These are phyloP conservation scores for Agrocybe pediades DNA, from an alignment of 768 basidiomycete species.

Conservation along the genomic window DNA sequence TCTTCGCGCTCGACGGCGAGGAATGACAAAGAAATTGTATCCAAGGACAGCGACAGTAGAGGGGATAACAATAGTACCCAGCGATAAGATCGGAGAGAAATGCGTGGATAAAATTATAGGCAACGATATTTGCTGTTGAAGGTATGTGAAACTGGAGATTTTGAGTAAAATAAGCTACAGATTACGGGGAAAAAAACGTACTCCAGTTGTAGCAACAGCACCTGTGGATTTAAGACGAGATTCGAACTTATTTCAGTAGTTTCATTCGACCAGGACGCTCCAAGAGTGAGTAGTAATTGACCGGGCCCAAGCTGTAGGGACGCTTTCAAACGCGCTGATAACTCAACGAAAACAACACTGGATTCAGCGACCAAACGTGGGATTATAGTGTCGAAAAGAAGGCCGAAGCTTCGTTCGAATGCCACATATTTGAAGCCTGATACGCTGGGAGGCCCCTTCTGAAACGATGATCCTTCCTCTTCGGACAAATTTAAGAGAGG, in stretches of 20 bases:
- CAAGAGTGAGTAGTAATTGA: constrained; percentile 42
- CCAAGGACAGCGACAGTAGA: constrained; percentile 51
- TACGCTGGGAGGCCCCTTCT: constrained; percentile 40
- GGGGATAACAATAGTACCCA: constrained; percentile 56
- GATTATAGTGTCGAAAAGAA: constrained; percentile 46
- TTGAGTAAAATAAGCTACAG: constrained; percentile 9
- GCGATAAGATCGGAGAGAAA: constrained; percentile 44
- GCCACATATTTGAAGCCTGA: constrained; percentile 51
- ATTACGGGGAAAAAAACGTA: constrained; percentile 33
- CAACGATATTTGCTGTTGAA: constrained; percentile 57
- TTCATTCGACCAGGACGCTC: constrained; percentile 45
- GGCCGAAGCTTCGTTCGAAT: constrained; percentile 49
- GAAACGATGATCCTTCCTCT: constrained; percentile 18
- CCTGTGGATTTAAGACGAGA: constrained; percentile 44
- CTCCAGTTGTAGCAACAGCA: constrained; percentile 59
- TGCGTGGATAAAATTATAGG: constrained; percentile 61
- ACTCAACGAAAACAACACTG: constrained; percentile 53
- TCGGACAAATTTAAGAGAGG: constrained; percentile 32
- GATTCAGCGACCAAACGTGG: constrained; percentile 54
- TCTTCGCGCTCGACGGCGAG: constrained; percentile 53
- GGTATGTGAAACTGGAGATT: constrained; percentile 47
- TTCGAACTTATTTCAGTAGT: constrained; percentile 43
- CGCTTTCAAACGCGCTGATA: constrained; percentile 53
- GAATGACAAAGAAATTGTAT: constrained; percentile 61
- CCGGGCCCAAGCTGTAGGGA: constrained; percentile 49